phyloP scores from a whole-genome alignment of 2,329 filamentous ascomycete genomes.

The Ceratocystis eucalypticola region DNA sequence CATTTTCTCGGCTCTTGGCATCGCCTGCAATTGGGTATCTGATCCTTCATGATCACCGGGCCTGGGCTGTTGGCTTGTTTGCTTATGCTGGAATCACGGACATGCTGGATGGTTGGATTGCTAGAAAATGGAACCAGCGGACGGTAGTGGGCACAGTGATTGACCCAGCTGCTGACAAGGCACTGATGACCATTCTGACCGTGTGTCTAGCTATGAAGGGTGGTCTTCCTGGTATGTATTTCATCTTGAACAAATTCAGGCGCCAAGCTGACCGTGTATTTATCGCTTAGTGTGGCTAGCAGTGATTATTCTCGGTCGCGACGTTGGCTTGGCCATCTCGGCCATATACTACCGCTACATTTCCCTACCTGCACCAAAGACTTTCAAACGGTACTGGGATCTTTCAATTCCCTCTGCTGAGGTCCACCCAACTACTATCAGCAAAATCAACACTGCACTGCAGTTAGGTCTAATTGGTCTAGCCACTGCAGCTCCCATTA shows the following conservation, averaged over 20 bases:
- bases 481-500: constrained; percentile 65
- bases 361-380: constrained; percentile 84
- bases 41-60: constrained; percentile 68
- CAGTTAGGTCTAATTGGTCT: constrained; percentile 77
- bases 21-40: constrained; percentile 81
- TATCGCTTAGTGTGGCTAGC: constrained; percentile 59
- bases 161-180: constrained; percentile 94
- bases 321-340: constrained; percentile 66
- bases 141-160: constrained; percentile 92
- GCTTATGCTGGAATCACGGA: constrained; percentile 86
- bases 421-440: constrained; percentile 69
- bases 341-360: constrained; percentile 96
- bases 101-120: constrained; percentile 86
- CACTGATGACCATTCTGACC: constrained; percentile 85
- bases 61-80: constrained; percentile 71
- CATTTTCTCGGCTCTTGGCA: constrained; percentile 67
- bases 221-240: constrained; percentile 54
- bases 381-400: constrained; percentile 88
- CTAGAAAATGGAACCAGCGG: constrained; percentile 70
- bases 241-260: neutral
- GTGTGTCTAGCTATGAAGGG: constrained; percentile 75
- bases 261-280: neutral
- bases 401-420: constrained; percentile 82
- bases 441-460: constrained; percentile 86
- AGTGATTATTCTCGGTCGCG: constrained; percentile 77